phyloP scores from a whole-genome alignment of 306 rosid genomes.

The Quercus aquifolioides region DNA sequence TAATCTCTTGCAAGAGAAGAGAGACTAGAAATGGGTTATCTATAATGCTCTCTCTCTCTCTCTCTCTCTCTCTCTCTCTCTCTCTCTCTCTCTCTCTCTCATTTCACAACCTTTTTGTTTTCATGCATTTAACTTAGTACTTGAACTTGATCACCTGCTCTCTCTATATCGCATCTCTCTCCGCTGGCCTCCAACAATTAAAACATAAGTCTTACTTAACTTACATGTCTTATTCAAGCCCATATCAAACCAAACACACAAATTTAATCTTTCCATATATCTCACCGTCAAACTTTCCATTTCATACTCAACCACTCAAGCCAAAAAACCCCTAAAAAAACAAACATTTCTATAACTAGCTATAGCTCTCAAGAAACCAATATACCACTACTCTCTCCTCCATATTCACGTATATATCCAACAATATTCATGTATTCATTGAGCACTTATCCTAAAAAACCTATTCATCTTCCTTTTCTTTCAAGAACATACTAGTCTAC shows the following conservation, averaged over 20 bases:
- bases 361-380: constrained; percentile 15
- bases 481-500: neutral
- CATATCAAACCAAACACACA: constrained; percentile 39
- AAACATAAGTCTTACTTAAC: constrained; percentile 24
- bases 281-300: constrained; percentile 10
- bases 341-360: constrained; percentile 4
- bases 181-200: constrained; percentile 26
- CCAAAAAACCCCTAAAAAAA: constrained; percentile 5
- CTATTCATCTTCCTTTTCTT: constrained; percentile 23
- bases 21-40: neutral
- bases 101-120: constrained; percentile 22
- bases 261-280: constrained; percentile 8
- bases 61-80: too few species aligned
- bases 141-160: constrained; percentile 44
- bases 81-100: neutral
- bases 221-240: constrained; percentile 29
- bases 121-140: constrained; percentile 21
- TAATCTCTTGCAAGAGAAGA: too few species aligned
- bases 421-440: constrained; percentile 20
- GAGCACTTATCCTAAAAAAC: neutral
- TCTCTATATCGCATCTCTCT: constrained; percentile 31
- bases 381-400: constrained; percentile 19
- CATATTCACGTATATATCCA: constrained; percentile 7
- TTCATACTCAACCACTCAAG: constrained; percentile 42
- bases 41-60: too few species aligned